Percentiles rank a stretch among this genome's conserved stretches.
Conservation (phyloP, 345 rosid species). For the Anastatica hierochuntica region DNA sequence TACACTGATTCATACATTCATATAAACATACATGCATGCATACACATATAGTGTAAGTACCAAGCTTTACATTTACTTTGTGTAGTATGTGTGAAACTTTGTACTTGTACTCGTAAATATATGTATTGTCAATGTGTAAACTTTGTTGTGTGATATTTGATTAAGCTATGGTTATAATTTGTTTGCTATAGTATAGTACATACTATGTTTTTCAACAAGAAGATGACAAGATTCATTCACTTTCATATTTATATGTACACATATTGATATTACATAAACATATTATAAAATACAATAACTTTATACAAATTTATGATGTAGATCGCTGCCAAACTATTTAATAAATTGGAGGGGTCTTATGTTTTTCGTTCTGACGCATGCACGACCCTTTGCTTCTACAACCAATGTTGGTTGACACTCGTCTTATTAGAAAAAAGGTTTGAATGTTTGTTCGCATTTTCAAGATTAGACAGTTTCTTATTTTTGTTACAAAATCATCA, state of each 20-base stretch:
- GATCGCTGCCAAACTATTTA: neutral
- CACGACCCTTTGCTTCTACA: neutral
- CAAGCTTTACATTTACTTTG: too few relatives aligned
- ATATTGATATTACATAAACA: neutral
- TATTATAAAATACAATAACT: too few relatives aligned
- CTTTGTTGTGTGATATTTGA: neutral
- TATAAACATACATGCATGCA: neutral
- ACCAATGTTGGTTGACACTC: neutral
- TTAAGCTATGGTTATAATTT: neutral
- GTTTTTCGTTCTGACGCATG: neutral
- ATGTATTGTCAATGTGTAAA: too few relatives aligned
- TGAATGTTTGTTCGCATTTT: neutral
- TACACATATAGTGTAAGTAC: too few relatives aligned
- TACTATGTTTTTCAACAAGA: neutral
- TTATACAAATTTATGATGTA: too few relatives aligned
- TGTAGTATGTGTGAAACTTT: too few relatives aligned
- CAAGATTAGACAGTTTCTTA: neutral
- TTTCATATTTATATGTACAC: neutral
- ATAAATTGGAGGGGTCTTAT: neutral
- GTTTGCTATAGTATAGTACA: neutral
- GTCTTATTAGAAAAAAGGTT: neutral
- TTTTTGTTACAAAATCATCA: neutral
- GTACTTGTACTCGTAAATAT: too few relatives aligned
- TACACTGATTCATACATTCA: neutral
- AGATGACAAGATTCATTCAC: conserved; percentile 4